Evolutionary conservation across 2,329 filamentous ascomycete genomes (phyloP).

Genomic region (Aspergillus niger): DNA sequence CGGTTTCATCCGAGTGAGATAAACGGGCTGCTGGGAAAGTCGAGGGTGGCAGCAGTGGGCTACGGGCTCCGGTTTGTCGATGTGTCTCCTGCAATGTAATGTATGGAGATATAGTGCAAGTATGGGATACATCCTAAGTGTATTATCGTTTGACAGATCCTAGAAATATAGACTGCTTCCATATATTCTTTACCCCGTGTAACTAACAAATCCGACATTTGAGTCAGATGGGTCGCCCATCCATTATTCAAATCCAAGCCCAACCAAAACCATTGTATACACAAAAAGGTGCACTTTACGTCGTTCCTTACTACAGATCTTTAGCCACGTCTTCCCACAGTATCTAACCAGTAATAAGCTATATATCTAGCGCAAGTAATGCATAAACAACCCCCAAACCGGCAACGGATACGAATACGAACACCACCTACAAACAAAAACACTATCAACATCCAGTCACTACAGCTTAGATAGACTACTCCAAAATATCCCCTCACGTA

Average conservation of each 20-base stretch:
- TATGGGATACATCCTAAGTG: background rate
- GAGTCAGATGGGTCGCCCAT: no score
- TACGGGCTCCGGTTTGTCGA: slow-evolving; percentile 2
- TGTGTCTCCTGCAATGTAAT: background rate
- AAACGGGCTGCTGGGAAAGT: slow-evolving; percentile 2
- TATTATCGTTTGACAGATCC: background rate
- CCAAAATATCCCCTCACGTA: no score
- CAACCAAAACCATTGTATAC: no score
- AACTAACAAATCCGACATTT: no score
- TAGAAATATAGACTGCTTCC: no score
- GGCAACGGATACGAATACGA: background rate
- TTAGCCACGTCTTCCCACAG: no score
- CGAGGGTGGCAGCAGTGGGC: slow-evolving; percentile 3
- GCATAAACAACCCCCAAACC: background rate
- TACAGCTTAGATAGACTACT: background rate
- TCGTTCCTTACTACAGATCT: no score
- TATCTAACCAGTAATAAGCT: no score
- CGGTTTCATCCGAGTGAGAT: slow-evolving; percentile 6
- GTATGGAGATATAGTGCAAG: background rate
- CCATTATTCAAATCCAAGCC: no score
- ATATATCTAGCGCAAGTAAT: no score
- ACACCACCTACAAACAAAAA: background rate
- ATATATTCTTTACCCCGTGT: no score
- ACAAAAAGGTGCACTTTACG: no score
- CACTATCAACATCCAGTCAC: background rate